Evolutionary conservation across 306 rosid genomes (phyloP).

Genomic region (Castanea sativa): DNA sequence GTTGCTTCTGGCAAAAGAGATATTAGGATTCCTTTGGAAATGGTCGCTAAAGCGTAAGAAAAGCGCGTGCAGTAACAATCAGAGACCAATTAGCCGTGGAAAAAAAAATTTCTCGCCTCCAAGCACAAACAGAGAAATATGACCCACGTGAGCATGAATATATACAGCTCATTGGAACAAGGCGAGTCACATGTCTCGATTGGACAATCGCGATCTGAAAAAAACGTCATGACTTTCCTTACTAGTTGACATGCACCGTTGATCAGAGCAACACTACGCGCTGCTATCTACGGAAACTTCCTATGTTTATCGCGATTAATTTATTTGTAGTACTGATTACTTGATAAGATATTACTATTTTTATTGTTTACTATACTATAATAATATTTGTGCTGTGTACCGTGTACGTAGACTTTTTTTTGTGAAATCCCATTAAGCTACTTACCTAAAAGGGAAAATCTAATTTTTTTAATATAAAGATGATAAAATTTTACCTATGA

Average conservation of each 20-base stretch:
- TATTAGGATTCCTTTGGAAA: not conserved
- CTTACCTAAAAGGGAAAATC: too few species aligned
- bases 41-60: not conserved
- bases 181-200: not conserved
- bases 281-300: not conserved
- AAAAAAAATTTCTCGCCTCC: not conserved
- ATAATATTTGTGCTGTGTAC: too few species aligned
- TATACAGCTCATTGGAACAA: constrained; percentile 27
- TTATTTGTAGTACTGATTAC: too few species aligned
- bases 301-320: not conserved
- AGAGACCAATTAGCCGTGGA: not conserved
- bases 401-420: too few species aligned
- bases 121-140: not conserved
- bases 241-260: too few species aligned
- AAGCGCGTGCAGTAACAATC: constrained; percentile 7
- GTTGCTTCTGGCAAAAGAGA: not conserved
- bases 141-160: constrained; percentile 17
- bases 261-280: not conserved
- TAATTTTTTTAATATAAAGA: too few species aligned
- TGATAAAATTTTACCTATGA: too few species aligned
- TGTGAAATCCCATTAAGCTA: too few species aligned
- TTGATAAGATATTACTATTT: too few species aligned
- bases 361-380: too few species aligned
- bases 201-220: not conserved
- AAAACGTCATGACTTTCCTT: not conserved